Percentiles rank a stretch among this genome's conserved stretches.
phyloP scores from a whole-genome alignment of 169 alveolate species.

The Ichthyophthirius multifiliis region DNA sequence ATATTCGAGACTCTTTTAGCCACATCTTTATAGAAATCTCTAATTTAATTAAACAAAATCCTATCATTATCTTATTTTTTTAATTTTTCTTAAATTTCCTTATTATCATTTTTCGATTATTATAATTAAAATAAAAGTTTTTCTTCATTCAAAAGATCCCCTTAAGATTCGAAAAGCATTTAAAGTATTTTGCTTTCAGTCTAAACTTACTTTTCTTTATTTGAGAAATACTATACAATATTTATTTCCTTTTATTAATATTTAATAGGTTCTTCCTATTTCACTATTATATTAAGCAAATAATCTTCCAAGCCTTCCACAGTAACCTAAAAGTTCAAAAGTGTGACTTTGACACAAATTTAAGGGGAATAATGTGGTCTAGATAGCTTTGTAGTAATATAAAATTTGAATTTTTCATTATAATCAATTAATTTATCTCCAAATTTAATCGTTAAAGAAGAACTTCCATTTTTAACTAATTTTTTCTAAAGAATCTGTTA shows the following conservation, averaged over 20 bases:
- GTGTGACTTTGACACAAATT: constrained; percentile 80
- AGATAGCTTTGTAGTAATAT: constrained; percentile 80
- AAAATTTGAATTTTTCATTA: constrained; percentile 73
- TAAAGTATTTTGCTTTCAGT: constrained; percentile 79
- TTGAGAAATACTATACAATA: constrained; percentile 60
- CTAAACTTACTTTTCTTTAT: constrained; percentile 64
- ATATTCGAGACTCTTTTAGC: constrained; percentile 81
- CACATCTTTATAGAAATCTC: constrained; percentile 75
- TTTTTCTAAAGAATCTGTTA: constrained; percentile 75
- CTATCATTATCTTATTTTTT: constrained; percentile 63
- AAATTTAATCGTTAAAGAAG: constrained; percentile 78
- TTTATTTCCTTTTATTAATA: constrained; percentile 58
- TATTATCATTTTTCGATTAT: constrained; percentile 74
- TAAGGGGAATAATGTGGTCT: constrained; percentile 86
- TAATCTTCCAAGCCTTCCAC: constrained; percentile 86
- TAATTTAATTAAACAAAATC: constrained; percentile 63
- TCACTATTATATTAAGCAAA: constrained; percentile 76
- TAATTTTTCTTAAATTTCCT: constrained; percentile 69
- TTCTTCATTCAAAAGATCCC: constrained; percentile 82
- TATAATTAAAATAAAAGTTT: constrained; percentile 72
- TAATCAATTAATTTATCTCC: constrained; percentile 89
- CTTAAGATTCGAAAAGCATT: constrained; percentile 72
- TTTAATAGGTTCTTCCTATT: constrained; percentile 69
- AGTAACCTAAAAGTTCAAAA: constrained; percentile 86
- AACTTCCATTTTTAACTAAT: constrained; percentile 71